Evolutionary conservation across 176 grass and related monocot genomes (phyloP), one percentile per base, ranked within the genome.

Genomic region (Hyparrhenia diplandra): DNA sequence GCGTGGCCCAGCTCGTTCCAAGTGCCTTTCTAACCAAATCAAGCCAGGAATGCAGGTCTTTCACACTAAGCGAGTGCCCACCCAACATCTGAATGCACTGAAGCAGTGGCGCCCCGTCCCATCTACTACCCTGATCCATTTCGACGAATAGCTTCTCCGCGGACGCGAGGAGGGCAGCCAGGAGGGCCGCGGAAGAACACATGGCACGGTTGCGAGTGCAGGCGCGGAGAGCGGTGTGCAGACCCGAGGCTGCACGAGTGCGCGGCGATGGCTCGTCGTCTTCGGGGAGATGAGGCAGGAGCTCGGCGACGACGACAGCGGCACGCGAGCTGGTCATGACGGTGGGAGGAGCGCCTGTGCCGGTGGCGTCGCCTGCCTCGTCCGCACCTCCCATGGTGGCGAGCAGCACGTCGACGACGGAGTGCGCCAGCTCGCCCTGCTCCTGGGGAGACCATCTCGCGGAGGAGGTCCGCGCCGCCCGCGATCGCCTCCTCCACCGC

Each of bases 171-270:
- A 98, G 82, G 23, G 85, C 82, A 13, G 80, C 35, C 23, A 98
- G 79, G 75, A 98, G 86, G 18, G 92, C 95, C 1, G 88, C 83
- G 8, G 84, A 83, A 25, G 95, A 98, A 84, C 95, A 98, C 92
- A 98, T 98, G 29, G 95, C 82, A 30, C 95, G 90, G 76, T 98
- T 98, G 60, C 95, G 89, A 0, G 90, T 93, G 79, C 95, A 98
- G 32, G 95, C 88, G n/a, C n/a, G 72, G 55, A 98, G 86, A 5
- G 90, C 87, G 35, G 84, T 84, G 36, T 84, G 86, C 46, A 98
- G 80, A 28, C 95, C 90, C 58, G 42, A 47, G n/a, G 73, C 90
- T 81, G 86, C 76, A 54, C 95, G 91, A 76, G 88, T 98, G 52
- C 95, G 89, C 21, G 95, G 90, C 20, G 95, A 98, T 35, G 90